Percentiles rank a stretch among this genome's conserved stretches.
phyloP scores from a whole-genome alignment of 306 rosid species.

The Acacia crassicarpa region DNA sequence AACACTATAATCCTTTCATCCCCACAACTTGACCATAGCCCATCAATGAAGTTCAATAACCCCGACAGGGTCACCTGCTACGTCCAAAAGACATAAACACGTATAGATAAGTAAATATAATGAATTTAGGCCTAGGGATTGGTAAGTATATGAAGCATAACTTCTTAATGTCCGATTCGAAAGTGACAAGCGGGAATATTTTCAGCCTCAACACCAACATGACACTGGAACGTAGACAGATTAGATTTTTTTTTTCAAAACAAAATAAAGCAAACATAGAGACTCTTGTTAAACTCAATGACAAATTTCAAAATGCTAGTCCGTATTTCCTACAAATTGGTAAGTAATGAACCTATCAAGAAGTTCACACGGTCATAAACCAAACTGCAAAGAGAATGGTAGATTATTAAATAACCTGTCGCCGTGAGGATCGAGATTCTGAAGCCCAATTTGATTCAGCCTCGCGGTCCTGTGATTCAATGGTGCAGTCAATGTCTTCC shows the following conservation, averaged over 20 bases:
- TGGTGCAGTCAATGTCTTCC: slow-evolving; percentile 78
- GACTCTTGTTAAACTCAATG: neutral
- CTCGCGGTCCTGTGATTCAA: slow-evolving; percentile 52
- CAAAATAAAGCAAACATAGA: neutral
- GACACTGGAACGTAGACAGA: no score
- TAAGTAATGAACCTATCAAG: neutral
- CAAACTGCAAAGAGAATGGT: neutral
- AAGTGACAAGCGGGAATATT: no score
- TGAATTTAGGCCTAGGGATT: neutral
- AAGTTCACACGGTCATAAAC: neutral
- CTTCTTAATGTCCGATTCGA: no score
- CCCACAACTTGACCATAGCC: slow-evolving; percentile 54
- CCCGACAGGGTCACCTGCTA: slow-evolving; percentile 44
- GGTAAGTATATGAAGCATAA: no score
- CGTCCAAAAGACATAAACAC: neutral
- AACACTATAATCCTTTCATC: slow-evolving; percentile 51
- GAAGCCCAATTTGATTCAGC: neutral
- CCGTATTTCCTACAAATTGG: neutral
- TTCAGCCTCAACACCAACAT: no score
- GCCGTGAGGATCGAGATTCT: neutral
- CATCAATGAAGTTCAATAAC: slow-evolving; percentile 43
- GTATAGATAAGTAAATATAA: neutral
- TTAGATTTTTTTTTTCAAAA: neutral
- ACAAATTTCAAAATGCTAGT: neutral
- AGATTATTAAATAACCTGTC: slow-evolving; percentile 30